A percentile compares a stretch with the other conserved stretches of the same genome.
These are phyloP conservation scores for Scolecobasidium constrictum DNA, from an alignment of 2,329 filamentous ascomycete genomes.

Conservation along the genomic window DNA sequence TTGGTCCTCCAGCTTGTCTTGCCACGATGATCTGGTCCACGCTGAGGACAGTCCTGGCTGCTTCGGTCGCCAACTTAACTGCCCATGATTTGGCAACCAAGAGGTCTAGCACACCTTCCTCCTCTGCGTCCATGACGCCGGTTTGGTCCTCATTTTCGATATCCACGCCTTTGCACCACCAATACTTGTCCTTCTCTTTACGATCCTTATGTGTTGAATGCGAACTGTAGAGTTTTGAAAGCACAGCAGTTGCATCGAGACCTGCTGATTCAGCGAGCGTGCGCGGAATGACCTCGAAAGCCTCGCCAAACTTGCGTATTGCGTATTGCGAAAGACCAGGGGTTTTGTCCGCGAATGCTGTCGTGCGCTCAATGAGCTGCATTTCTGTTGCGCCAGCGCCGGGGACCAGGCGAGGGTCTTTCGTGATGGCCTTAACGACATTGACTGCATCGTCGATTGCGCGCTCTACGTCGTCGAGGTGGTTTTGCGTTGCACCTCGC, in stretches of 20 bases:
- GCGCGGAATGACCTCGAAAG: conserved; percentile 92
- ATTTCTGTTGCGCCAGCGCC: conserved; percentile 92
- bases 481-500: conserved; percentile 92
- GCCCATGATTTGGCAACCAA: conserved; percentile 92
- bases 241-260: conserved; percentile 90
- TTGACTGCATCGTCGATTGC: conserved; percentile 98
- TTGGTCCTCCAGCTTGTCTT: conserved; percentile 91
- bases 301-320: conserved; percentile 94
- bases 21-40: conserved; percentile 99
- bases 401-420: conserved; percentile 80
- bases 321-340: conserved; percentile 89
- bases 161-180: conserved; percentile 88
- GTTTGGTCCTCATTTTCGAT: conserved; percentile 77
- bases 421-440: conserved; percentile 95
- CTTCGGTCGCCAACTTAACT: conserved; percentile 91
- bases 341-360: conserved; percentile 82
- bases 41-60: conserved; percentile 83
- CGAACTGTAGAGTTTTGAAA: conserved; percentile 84
- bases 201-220: conserved; percentile 49
- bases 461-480: conserved; percentile 92
- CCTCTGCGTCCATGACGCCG: conserved; percentile 74
- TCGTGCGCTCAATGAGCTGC: conserved; percentile 86
- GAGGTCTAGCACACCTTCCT: conserved; percentile 84
- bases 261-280: conserved; percentile 91
- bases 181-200: conserved; percentile 51